Evolutionary conservation across 306 rosid species (phyloP).

Genomic region (Pterocarpus santalinus): DNA sequence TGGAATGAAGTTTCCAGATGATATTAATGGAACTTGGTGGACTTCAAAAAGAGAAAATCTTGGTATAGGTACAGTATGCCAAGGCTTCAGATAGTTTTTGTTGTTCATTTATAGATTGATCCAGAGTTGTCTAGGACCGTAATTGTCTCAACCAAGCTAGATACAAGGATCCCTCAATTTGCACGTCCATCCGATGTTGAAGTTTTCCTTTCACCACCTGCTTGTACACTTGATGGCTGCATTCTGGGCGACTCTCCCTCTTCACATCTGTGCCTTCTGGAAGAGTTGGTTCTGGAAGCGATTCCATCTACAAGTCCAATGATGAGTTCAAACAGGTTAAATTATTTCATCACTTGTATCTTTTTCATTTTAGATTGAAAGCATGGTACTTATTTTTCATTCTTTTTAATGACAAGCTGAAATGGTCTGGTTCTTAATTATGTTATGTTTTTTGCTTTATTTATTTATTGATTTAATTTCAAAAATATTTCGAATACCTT

Average conservation of each 20-base stretch:
- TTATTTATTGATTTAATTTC: too few species aligned
- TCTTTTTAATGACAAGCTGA: too few species aligned
- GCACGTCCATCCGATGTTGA: conserved; percentile 94
- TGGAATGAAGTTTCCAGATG: not conserved
- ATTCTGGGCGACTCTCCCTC: conserved; percentile 90
- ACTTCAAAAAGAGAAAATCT: not conserved
- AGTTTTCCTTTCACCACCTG: conserved; percentile 93
- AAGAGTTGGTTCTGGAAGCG: conserved; percentile 85
- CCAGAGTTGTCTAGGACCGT: conserved; percentile 95
- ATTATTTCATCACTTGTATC: not conserved
- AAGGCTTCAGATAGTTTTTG: conserved; percentile 4
- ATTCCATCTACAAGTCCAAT: conserved; percentile 73
- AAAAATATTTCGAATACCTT: too few species aligned
- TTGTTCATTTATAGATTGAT: conserved; percentile 65
- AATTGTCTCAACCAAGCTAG: conserved; percentile 93
- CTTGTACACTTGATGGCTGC: conserved; percentile 84
- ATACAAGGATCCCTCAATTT: conserved; percentile 96
- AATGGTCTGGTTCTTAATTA: too few species aligned
- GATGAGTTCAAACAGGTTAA: conserved; percentile 94
- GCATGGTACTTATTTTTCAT: not conserved
- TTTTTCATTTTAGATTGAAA: conserved; percentile 20
- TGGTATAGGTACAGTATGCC: not conserved
- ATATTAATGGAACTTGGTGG: not conserved
- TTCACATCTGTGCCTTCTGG: conserved; percentile 98
- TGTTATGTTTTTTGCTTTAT: too few species aligned